These are phyloP conservation scores for Madurella mycetomatis DNA, from an alignment of 2,329 filamentous ascomycete genomes.

Conservation along the genomic window DNA sequence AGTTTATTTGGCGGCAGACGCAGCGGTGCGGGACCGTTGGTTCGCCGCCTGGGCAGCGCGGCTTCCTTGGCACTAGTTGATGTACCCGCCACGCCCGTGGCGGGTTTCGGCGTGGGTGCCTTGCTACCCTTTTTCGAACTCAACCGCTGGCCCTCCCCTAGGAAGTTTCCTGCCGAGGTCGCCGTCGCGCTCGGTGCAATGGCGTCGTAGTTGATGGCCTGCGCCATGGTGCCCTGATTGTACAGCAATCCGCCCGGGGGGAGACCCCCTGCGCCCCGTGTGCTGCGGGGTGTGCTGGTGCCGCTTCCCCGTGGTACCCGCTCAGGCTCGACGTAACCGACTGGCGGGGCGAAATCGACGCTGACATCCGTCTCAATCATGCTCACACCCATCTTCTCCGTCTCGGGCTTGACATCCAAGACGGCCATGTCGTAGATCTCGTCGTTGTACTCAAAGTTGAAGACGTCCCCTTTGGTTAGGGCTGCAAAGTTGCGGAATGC, in stretches of 20 bases:
- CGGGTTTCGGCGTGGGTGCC: slow-evolving; percentile 64
- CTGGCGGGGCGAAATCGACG: slow-evolving; percentile 89
- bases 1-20: slow-evolving; percentile 82
- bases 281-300: slow-evolving; percentile 78
- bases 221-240: slow-evolving; percentile 88
- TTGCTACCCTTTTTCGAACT: slow-evolving; percentile 78
- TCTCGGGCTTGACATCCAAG: slow-evolving; percentile 84
- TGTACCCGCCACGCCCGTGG: slow-evolving; percentile 63
- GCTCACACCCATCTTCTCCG: slow-evolving; percentile 78
- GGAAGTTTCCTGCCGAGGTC: slow-evolving; percentile 71
- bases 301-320: slow-evolving; percentile 56
- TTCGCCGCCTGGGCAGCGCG: slow-evolving; percentile 41
- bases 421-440: slow-evolving; percentile 90
- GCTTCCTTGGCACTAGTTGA: slow-evolving; percentile 39
- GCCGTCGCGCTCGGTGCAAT: slow-evolving; percentile 75
- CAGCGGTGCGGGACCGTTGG: slow-evolving; percentile 80
- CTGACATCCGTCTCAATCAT: slow-evolving; percentile 96
- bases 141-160: slow-evolving; percentile 75
- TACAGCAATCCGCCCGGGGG: slow-evolving; percentile 72
- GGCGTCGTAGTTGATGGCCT: slow-evolving; percentile 92
- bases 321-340: slow-evolving; percentile 89
- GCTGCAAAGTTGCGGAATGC: slow-evolving; percentile 95
- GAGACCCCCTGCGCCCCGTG: slow-evolving; percentile 48
- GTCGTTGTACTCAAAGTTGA: slow-evolving; percentile 96
- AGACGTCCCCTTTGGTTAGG: slow-evolving; percentile 87